Conservation (phyloP, 306 rosid genomes). For the Morella rubra region DNA sequence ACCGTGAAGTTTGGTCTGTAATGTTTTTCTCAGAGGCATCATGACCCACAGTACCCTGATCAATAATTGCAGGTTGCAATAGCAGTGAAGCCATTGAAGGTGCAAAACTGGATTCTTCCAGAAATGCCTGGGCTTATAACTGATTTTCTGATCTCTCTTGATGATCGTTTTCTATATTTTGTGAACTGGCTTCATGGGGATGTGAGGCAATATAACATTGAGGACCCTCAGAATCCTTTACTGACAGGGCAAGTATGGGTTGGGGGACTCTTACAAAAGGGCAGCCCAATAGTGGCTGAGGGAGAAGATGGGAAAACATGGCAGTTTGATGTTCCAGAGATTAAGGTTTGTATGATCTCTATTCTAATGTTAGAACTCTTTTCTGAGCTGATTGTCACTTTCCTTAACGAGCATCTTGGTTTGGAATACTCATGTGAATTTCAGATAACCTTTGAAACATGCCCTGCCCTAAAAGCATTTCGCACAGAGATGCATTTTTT, state of each 20-base stretch:
- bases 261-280: slow-evolving; percentile 81
- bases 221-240: slow-evolving; percentile 66
- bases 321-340: slow-evolving; percentile 79
- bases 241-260: slow-evolving; percentile 84
- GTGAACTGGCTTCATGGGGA: slow-evolving; percentile 99
- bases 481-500: neutral
- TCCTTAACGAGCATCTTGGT: neutral
- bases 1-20: neutral
- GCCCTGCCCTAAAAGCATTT: neutral
- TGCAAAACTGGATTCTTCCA: slow-evolving; percentile 91
- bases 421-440: neutral
- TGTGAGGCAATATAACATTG: slow-evolving; percentile 84
- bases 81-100: slow-evolving; percentile 72
- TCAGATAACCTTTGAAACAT: neutral
- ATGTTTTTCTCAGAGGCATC: neutral
- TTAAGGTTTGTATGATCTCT: slow-evolving; percentile 54
- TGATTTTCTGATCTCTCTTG: slow-evolving; percentile 83
- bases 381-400: neutral
- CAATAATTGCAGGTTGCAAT: slow-evolving; percentile 58
- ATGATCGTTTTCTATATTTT: slow-evolving; percentile 79
- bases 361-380: neutral
- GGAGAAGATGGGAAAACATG: slow-evolving; percentile 67
- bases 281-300: slow-evolving; percentile 60
- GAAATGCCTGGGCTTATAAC: slow-evolving; percentile 97
- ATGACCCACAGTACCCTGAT: neutral